phyloP scores from a whole-genome alignment of 2,329 filamentous ascomycete genomes.

The Lomentospora prolificans region DNA sequence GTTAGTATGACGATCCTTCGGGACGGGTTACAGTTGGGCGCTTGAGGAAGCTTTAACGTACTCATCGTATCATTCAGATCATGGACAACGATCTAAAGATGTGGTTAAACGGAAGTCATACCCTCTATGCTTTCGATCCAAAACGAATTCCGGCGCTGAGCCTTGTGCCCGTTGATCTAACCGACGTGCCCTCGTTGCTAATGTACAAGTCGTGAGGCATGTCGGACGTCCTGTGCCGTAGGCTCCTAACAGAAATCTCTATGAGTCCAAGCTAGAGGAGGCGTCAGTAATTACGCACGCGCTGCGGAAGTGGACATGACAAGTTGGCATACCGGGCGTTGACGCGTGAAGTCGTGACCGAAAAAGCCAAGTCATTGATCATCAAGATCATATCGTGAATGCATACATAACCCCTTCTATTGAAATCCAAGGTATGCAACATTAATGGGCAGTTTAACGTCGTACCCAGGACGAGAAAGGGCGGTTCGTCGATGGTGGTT shows the following conservation, averaged over 20 bases:
- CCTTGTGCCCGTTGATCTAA: neutral
- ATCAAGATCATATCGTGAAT: constrained; percentile 7
- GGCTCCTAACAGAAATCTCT: neutral
- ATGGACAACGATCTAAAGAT: neutral
- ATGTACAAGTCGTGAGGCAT: neutral
- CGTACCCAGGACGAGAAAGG: constrained; percentile 7
- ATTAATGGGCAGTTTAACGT: constrained; percentile 8
- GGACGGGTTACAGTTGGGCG: neutral
- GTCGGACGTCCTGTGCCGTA: neutral
- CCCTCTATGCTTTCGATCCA: neutral
- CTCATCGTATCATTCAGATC: neutral
- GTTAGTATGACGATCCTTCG: neutral
- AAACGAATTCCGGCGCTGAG: neutral
- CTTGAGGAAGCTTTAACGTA: neutral
- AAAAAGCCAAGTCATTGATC: neutral
- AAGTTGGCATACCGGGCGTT: no score
- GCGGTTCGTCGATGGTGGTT: neutral
- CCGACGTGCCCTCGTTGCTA: neutral
- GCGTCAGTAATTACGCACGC: neutral
- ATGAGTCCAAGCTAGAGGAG: neutral
- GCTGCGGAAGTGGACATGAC: no score
- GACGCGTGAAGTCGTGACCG: neutral
- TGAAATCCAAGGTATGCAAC: constrained; percentile 2
- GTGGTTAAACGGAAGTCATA: neutral
- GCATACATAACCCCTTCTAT: constrained; percentile 1